A percentile compares a stretch with the other conserved stretches of the same genome.
These are phyloP conservation scores for Lactarius quietus DNA, from an alignment of 768 basidiomycete species.

Conservation along the genomic window DNA sequence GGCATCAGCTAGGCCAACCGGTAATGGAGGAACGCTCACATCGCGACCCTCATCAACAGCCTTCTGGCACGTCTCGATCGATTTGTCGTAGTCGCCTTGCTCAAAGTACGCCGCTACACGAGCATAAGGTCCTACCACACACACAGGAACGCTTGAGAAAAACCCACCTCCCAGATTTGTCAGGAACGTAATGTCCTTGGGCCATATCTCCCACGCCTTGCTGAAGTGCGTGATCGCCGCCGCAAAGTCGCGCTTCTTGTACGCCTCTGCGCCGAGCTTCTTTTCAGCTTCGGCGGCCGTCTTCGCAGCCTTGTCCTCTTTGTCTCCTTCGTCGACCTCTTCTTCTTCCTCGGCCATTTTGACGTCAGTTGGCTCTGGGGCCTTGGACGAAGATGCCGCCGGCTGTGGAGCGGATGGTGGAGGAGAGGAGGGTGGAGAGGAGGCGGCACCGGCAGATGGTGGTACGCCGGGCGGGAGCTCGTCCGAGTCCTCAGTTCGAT, in stretches of 20 bases:
- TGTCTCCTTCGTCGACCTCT: constrained; percentile 50
- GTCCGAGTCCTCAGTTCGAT: constrained; percentile 78
- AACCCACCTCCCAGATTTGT: constrained; percentile 79
- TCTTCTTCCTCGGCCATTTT: constrained; percentile 48
- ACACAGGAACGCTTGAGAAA: background rate
- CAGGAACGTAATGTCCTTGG: constrained; percentile 90
- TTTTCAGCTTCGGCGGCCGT: constrained; percentile 78
- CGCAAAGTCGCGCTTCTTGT: constrained; percentile 82
- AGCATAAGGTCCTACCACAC: constrained; percentile 9
- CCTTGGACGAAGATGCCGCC: constrained; percentile 32
- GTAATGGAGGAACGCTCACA: constrained; percentile 38
- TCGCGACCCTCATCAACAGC: constrained; percentile 94
- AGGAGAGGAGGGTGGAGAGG: constrained; percentile 38
- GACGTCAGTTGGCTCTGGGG: constrained; percentile 46
- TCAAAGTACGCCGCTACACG: constrained; percentile 85
- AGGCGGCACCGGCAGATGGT: constrained; percentile 36
- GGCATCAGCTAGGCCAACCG: background rate
- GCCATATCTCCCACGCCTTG: constrained; percentile 90
- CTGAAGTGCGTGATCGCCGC: constrained; percentile 72
- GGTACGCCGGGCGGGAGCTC: constrained; percentile 66
- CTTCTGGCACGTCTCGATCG: constrained; percentile 89
- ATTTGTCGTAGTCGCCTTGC: constrained; percentile 85
- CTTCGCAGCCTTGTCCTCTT: constrained; percentile 64
- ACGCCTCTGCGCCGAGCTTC: constrained; percentile 70
- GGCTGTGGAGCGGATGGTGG: constrained; percentile 34